Conservation (phyloP, 805 yeast species). For the Hanseniaspora jakobsenii region DNA sequence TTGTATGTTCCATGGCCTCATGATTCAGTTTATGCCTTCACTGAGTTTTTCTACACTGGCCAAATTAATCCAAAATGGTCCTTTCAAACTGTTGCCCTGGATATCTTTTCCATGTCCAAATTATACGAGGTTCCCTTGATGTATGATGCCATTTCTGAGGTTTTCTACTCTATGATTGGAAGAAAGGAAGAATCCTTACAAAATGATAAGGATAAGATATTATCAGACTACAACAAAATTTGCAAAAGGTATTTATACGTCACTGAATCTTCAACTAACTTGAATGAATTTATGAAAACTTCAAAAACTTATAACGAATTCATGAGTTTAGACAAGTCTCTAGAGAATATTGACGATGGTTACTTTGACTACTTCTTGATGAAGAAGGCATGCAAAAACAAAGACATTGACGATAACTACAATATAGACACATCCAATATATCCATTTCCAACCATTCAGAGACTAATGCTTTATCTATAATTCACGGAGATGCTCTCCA, state of each 20-base stretch:
- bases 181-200: conserved; percentile 44
- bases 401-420: conserved; percentile 17
- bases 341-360: conserved; percentile 56
- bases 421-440: no score
- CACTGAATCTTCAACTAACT: conserved; percentile 20
- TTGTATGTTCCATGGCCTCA: conserved; percentile 58
- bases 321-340: conserved; percentile 41
- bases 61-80: conserved; percentile 67
- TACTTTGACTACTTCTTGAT: conserved; percentile 44
- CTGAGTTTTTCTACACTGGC: conserved; percentile 68
- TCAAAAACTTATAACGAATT: conserved; percentile 29
- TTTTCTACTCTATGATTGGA: conserved; percentile 56
- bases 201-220: conserved; percentile 23
- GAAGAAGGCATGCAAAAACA: conserved; percentile 35
- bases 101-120: conserved; percentile 49
- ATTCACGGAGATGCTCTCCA: no score
- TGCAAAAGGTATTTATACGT: conserved; percentile 19
- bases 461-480: no score
- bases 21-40: conserved; percentile 47
- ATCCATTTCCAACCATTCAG: no score
- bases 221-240: conserved; percentile 22
- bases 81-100: conserved; percentile 56
- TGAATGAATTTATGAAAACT: conserved; percentile 20
- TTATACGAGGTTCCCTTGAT: conserved; percentile 57
- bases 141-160: conserved; percentile 57